Percentiles rank a stretch among this genome's conserved stretches.
Evolutionary conservation across 2,329 filamentous ascomycete species (phyloP).

Genomic region (Ceratocystis colombiana): DNA sequence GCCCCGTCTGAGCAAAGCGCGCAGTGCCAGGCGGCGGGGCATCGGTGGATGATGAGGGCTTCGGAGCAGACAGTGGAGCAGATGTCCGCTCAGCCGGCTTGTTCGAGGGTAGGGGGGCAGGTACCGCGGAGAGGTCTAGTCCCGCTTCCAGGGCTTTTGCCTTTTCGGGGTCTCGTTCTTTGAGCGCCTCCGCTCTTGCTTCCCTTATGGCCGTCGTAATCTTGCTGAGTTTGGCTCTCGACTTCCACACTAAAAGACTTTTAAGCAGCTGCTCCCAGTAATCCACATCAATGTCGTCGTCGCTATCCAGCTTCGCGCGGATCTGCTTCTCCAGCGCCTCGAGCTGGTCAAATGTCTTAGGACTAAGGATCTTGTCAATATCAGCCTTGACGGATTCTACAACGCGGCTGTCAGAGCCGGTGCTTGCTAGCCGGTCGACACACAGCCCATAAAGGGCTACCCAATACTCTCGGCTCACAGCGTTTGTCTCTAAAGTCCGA

Average conservation of each 20-base stretch:
- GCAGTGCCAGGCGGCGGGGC: slow-evolving; percentile 45
- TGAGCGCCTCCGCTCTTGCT: slow-evolving; percentile 55
- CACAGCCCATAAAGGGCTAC: slow-evolving; percentile 43
- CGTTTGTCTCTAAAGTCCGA: slow-evolving; percentile 66
- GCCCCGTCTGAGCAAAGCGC: slow-evolving; percentile 57
- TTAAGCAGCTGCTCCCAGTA: slow-evolving; percentile 93
- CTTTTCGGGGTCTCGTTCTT: slow-evolving; percentile 57
- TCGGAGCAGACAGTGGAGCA: slow-evolving; percentile 3
- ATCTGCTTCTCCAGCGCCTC: slow-evolving; percentile 80
- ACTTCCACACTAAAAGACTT: slow-evolving; percentile 81
- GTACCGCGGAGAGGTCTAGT: slow-evolving; percentile 27
- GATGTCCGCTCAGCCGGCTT: background rate
- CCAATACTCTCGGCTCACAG: slow-evolving; percentile 80
- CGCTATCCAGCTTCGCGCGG: slow-evolving; percentile 69
- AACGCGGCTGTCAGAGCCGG: slow-evolving; percentile 57
- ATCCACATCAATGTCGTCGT: slow-evolving; percentile 89
- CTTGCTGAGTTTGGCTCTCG: slow-evolving; percentile 69
- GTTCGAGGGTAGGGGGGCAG: slow-evolving; percentile 11
- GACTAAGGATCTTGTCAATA: slow-evolving; percentile 74
- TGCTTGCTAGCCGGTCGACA: slow-evolving; percentile 58
- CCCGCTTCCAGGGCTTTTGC: slow-evolving; percentile 35
- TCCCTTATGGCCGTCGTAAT: slow-evolving; percentile 68
- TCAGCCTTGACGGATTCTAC: slow-evolving; percentile 75
- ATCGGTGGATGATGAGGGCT: slow-evolving; percentile 25
- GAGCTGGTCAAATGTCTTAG: slow-evolving; percentile 81